These are phyloP conservation scores for Odonthalia washingtoniensis DNA, from an alignment of 31 red algal species.

Conservation along the genomic window DNA sequence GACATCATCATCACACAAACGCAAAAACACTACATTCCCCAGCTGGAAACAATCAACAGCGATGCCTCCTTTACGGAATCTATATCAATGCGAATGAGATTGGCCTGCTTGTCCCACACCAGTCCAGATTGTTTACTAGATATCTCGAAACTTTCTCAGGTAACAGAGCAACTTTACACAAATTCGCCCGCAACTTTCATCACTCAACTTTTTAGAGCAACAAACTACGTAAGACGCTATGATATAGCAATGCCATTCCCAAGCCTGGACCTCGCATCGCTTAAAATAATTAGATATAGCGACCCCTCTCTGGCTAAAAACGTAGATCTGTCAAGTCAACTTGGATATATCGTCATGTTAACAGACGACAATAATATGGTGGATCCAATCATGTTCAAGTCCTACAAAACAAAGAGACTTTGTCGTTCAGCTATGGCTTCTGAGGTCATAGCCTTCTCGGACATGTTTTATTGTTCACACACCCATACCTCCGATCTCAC, in stretches of 20 bases:
- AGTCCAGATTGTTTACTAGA: constrained; percentile 27
- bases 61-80: not conserved
- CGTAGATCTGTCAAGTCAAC: constrained; percentile 9
- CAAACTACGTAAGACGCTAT: no score
- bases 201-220: no score
- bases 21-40: not conserved
- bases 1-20: not conserved
- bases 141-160: constrained; percentile 35
- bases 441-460: constrained; percentile 44
- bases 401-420: not conserved
- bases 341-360: constrained; percentile 35
- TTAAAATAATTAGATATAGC: no score
- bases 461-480: constrained; percentile 13
- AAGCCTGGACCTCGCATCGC: no score
- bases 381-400: not conserved
- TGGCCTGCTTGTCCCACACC: constrained; percentile 39
- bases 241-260: no score
- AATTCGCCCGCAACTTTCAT: no score
- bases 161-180: constrained; percentile 41
- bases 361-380: not conserved
- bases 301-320: constrained; percentile 62
- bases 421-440: not conserved
- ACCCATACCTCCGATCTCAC: not conserved
- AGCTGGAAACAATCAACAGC: constrained; percentile 13
- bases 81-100: constrained; percentile 20